Base-by-base conservation (phyloP, 2,329 filamentous ascomycete species). In the Nigrospora osmanthi region DNA sequence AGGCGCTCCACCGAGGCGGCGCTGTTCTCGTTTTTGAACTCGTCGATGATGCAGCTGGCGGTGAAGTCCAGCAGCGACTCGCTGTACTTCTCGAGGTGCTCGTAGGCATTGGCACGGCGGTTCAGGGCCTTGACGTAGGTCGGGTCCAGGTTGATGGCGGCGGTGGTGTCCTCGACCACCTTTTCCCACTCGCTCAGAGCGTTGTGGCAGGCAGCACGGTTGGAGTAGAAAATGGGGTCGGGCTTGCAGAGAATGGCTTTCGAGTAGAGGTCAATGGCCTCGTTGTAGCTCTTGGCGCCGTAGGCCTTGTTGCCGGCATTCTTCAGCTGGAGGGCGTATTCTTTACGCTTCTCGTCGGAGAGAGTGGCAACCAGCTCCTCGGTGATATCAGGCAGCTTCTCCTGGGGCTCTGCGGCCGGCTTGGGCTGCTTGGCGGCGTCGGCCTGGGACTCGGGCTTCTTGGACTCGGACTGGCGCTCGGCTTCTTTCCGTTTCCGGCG, bases 61-160 rank as follows among this genome's bases (percentile, higher is more conserved):
- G 93, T 98, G 71, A 95, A 97, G 70, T 98, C 93, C 52, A 98
- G 80, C 10, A 98, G 83, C 38, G 93, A 91, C 63, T 97, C 91
- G 65, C 89, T 93, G 73, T 85, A 95, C 68, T 85, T 85, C 58
- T 84, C 84, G 38, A 93, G 80, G 65, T 96, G 87, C 70, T 98
- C 93, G 68, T 97, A 98, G 47, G 93, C 93, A 62, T 94, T 94
- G 45, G 93, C 93, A 58, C 93, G 83, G 60, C 93, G 85, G 77
- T 98, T 98, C 57, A 98, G 76, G 32, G 93, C 93, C 76, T 98
- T 97, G 67, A 98, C 83, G 66, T 98, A 98, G 70, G 95, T 87
- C 56, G 85, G 85, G 65, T 98, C 89, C 68, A 98, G 86, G 63
- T 80, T 85, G 69, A 98, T 84, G 52, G 93, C 93, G 44, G 93